Evolutionary conservation across 768 basidiomycete genomes (phyloP).

Genomic region (Cystofilobasidium ferigula): DNA sequence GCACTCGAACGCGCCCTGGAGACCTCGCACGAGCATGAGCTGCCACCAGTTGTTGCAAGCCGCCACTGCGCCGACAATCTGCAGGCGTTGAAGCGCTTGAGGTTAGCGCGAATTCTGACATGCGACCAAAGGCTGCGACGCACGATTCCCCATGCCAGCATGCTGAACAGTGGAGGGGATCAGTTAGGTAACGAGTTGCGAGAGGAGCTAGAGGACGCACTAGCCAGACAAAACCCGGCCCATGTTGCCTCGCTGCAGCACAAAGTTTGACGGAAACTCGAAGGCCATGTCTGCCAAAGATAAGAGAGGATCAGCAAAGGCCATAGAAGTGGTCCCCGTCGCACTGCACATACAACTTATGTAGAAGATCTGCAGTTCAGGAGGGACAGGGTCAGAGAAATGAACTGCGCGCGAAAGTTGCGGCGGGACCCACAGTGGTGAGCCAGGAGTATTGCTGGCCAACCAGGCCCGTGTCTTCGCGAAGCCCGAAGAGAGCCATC

Average conservation of each 20-base stretch:
- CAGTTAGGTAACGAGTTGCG: too few relatives aligned
- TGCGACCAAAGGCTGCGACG: background rate
- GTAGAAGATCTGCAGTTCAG: constrained; percentile 21
- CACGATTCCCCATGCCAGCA: constrained; percentile 13
- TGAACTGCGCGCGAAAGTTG: background rate
- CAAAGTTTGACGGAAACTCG: constrained; percentile 30
- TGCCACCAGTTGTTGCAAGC: constrained; percentile 14
- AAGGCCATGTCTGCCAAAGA: constrained; percentile 25
- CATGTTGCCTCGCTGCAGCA: constrained; percentile 26
- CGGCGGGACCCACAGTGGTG: background rate
- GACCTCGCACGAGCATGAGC: constrained; percentile 7
- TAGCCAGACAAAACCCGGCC: constrained; percentile 3
- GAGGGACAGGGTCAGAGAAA: background rate
- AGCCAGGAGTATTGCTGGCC: constrained; percentile 28
- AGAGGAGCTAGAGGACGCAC: background rate
- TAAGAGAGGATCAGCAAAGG: constrained; percentile 23
- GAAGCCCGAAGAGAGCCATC: constrained; percentile 12
- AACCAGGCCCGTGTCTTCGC: constrained; percentile 26
- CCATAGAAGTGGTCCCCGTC: constrained; percentile 27
- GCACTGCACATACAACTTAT: constrained; percentile 27
- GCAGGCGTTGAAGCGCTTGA: background rate
- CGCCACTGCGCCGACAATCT: constrained; percentile 3
- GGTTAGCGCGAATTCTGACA: background rate
- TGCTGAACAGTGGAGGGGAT: too few relatives aligned
- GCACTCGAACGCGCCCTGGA: constrained; percentile 7